These are phyloP conservation scores for Lactifluus subvellereus DNA, from an alignment of 768 basidiomycete genomes.

Conservation along the genomic window DNA sequence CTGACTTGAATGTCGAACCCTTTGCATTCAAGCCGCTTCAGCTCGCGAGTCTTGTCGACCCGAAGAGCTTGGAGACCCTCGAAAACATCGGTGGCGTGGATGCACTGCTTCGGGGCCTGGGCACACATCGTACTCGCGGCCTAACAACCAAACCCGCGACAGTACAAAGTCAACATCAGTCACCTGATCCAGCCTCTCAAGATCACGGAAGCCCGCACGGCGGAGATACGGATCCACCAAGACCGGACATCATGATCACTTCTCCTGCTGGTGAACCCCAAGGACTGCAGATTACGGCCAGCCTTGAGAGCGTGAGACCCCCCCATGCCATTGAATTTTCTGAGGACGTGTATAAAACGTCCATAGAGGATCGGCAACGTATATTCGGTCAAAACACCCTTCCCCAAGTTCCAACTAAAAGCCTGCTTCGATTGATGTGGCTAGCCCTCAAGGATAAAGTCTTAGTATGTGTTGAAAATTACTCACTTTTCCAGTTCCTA, in stretches of 20 bases:
- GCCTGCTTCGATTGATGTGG: slow-evolving; percentile 52
- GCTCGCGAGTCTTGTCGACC: slow-evolving; percentile 85
- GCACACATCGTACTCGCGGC: slow-evolving; percentile 54
- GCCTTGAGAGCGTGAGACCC: slow-evolving; percentile 3
- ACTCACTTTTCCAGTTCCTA: not conserved
- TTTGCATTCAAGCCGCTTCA: slow-evolving; percentile 68
- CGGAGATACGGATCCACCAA: slow-evolving; percentile 30
- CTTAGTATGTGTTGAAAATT: slow-evolving; percentile 40
- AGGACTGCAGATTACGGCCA: slow-evolving; percentile 15
- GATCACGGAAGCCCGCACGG: slow-evolving; percentile 7
- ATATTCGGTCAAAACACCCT: slow-evolving; percentile 51
- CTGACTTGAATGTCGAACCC: slow-evolving; percentile 55
- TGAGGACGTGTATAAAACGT: slow-evolving; percentile 30
- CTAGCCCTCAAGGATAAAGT: slow-evolving; percentile 59
- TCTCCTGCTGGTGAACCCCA: slow-evolving; percentile 34
- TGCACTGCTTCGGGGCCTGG: slow-evolving; percentile 66
- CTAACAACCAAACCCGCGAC: slow-evolving; percentile 24
- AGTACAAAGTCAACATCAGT: not conserved
- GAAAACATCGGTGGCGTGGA: slow-evolving; percentile 62
- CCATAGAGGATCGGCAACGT: slow-evolving; percentile 39
- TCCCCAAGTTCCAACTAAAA: slow-evolving; percentile 44
- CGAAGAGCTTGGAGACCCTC: slow-evolving; percentile 70
- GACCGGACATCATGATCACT: slow-evolving; percentile 35
- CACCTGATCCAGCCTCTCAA: not conserved
- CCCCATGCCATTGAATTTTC: not conserved